These are phyloP conservation scores for Ceratonia siliqua DNA, from an alignment of 306 rosid species.

Conservation along the genomic window DNA sequence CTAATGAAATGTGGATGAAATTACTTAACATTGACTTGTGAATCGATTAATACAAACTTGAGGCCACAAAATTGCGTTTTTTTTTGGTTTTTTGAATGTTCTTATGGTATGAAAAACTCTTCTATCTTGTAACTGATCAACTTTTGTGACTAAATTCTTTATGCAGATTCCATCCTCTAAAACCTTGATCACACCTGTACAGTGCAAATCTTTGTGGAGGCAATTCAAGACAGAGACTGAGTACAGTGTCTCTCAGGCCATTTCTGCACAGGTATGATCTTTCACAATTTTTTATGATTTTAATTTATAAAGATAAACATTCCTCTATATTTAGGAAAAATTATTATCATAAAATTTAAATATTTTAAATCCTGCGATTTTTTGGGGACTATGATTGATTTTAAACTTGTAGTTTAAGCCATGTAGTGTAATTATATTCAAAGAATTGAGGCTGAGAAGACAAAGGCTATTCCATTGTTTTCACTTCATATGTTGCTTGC, in stretches of 20 bases:
- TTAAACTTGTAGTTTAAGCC: constrained; percentile 22
- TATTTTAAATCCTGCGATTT: constrained; percentile 9
- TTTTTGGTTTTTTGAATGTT: constrained; percentile 22
- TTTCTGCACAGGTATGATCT: constrained; percentile 82
- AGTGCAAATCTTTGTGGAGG: constrained; percentile 96
- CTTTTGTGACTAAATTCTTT: constrained; percentile 14
- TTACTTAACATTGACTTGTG: not conserved
- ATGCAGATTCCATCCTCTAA: constrained; percentile 70
- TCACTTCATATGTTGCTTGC: constrained; percentile 18
- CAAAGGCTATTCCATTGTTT: not conserved
- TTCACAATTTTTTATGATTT: constrained; percentile 23
- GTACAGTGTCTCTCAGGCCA: constrained; percentile 94
- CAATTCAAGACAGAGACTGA: constrained; percentile 94
- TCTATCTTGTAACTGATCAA: constrained; percentile 20
- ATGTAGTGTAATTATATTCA: not conserved
- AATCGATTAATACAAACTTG: constrained; percentile 15
- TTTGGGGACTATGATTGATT: not conserved
- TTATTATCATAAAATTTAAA: not conserved
- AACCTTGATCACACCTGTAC: constrained; percentile 93
- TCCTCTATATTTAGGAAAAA: constrained; percentile 1
- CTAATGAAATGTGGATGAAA: not conserved
- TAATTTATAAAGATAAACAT: not conserved
- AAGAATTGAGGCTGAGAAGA: not conserved
- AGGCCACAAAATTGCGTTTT: constrained; percentile 16
- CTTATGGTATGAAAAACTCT: constrained; percentile 24